phyloP scores from a whole-genome alignment of 441 rosid genomes.

The Hypseocharis bilobata region DNA sequence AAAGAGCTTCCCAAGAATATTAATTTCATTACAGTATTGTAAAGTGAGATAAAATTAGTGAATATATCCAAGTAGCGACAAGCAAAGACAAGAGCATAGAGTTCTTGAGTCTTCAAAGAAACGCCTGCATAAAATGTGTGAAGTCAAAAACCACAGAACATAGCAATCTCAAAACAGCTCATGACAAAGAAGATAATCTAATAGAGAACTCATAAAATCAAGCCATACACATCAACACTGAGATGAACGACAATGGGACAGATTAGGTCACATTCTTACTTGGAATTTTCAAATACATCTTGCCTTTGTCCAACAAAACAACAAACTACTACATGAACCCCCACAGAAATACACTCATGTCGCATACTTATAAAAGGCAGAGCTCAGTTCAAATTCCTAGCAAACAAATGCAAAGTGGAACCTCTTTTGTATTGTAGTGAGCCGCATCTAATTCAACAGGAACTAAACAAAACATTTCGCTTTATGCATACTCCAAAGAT shows the following conservation, averaged over 20 bases:
- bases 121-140: constrained; percentile 34
- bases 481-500: neutral
- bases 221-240: neutral
- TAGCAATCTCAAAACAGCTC: neutral
- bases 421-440: neutral
- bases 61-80: constrained; percentile 48
- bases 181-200: neutral
- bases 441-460: neutral
- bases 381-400: neutral
- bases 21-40: constrained; percentile 52
- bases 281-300: neutral
- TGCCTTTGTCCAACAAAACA: neutral
- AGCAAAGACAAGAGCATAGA: constrained; percentile 48
- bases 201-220: neutral
- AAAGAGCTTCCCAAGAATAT: constrained; percentile 55
- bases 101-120: constrained; percentile 65
- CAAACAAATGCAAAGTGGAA: neutral
- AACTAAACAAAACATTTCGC: neutral
- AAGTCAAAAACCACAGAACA: neutral
- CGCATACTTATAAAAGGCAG: neutral
- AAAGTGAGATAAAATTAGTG: constrained; percentile 34
- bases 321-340: neutral
- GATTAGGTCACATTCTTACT: neutral
- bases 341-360: neutral
- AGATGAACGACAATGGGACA: neutral